Percentiles rank a stretch among this genome's conserved stretches.
Conservation (phyloP, 2,329 filamentous ascomycete species). For the Pseudocercospora musae region DNA sequence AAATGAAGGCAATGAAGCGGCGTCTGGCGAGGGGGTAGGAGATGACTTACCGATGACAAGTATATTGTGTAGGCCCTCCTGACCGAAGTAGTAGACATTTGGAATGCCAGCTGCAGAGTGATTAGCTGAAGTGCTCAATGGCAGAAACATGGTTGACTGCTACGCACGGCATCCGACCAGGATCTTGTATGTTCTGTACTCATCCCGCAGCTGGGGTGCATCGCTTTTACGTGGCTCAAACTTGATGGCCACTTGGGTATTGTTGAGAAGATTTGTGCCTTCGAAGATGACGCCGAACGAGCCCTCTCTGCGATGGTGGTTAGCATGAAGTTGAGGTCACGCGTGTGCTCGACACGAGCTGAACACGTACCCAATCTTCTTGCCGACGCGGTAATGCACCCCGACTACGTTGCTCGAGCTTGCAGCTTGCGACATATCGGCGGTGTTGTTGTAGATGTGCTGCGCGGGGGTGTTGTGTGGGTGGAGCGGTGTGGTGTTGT, state of each 20-base stretch:
- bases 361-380: conserved; percentile 74
- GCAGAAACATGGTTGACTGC: not conserved
- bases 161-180: conserved; percentile 96
- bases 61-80: conserved; percentile 98
- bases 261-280: conserved; percentile 96
- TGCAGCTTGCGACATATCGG: conserved; percentile 9
- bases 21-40: not conserved
- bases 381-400: conserved; percentile 96
- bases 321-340: conserved; percentile 11
- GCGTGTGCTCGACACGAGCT: conserved; percentile 1
- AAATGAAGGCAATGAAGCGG: not conserved
- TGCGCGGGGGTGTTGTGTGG: not conserved
- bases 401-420: conserved; percentile 83
- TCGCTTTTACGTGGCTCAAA: conserved; percentile 99
- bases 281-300: conserved; percentile 99
- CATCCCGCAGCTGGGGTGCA: conserved; percentile 93
- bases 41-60: conserved; percentile 65
- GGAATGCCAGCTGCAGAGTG: conserved; percentile 77
- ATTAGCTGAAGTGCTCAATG: conserved; percentile 2
- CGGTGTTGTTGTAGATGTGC: not conserved
- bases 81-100: conserved; percentile 99
- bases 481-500: not conserved
- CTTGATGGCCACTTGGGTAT: conserved; percentile 99
- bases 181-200: conserved; percentile 99
- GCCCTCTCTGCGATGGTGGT: conserved; percentile 58